These are phyloP conservation scores for Panellus pusillus DNA, from an alignment of 768 basidiomycete genomes.

Conservation along the genomic window DNA sequence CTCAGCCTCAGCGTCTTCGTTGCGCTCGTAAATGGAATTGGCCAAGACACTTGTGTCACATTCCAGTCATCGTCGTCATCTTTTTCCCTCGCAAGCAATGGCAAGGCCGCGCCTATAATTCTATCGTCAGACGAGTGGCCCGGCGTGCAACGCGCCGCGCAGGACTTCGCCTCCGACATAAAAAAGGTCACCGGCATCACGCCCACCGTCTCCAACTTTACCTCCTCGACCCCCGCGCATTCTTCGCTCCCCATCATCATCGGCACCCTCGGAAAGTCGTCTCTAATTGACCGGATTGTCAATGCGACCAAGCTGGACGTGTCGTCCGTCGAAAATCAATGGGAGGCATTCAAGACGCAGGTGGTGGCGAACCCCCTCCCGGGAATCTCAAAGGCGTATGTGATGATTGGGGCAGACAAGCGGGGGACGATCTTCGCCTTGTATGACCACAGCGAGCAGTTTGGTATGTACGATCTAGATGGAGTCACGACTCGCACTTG, in stretches of 20 bases:
- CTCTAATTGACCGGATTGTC: constrained; percentile 51
- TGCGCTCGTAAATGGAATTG: constrained; percentile 38
- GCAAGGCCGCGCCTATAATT: constrained; percentile 48
- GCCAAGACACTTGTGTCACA: constrained; percentile 48
- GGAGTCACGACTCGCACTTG: constrained; percentile 2
- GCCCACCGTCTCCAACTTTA: constrained; percentile 53
- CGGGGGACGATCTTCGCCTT: constrained; percentile 66
- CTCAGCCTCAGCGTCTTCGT: constrained; percentile 4
- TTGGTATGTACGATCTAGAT: constrained; percentile 38
- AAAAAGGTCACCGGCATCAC: constrained; percentile 55
- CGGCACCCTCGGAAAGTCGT: constrained; percentile 61
- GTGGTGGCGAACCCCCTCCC: constrained; percentile 57
- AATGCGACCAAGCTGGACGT: constrained; percentile 55
- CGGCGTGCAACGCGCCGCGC: constrained; percentile 60
- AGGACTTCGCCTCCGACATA: constrained; percentile 63
- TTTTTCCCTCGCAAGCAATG: constrained; percentile 47
- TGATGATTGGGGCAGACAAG: constrained; percentile 69
- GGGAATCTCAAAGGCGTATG: constrained; percentile 59
- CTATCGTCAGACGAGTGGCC: constrained; percentile 60
- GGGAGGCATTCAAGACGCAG: constrained; percentile 61
- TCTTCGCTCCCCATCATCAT: constrained; percentile 54
- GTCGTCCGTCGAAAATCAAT: constrained; percentile 57
- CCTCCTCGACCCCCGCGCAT: constrained; percentile 34
- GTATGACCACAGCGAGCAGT: constrained; percentile 70
- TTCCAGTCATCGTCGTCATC: constrained; percentile 38